Evolutionary conservation across 2,329 filamentous ascomycete species (phyloP), one percentile per base, ranked within the genome.

Genomic region (Ascochyta lentis): DNA sequence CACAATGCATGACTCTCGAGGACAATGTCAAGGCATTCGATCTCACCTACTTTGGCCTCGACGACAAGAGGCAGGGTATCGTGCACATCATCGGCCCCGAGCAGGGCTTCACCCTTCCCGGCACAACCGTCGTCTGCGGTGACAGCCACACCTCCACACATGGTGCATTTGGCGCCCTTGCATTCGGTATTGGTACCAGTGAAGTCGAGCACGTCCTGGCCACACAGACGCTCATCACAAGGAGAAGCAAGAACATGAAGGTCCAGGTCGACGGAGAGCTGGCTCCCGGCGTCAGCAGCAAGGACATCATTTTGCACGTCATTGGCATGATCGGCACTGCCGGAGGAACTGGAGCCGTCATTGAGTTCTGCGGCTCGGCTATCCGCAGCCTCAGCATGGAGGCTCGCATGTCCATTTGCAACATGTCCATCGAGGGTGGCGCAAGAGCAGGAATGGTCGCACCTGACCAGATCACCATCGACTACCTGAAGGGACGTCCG

Each of bases 81-180:
- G 95, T 98, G 55, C 95, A 99, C 80, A 91, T 99, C 70, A 98
- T 99, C 69, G 95, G 95, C 33, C 95, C 95, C 37, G 95, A 99
- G 82, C 95, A 99, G 79, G 95, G 95, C 66, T 99, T 99, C 83
- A 99, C 95, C 53, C 89, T 98, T 34, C 95, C 95, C 38, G 95
- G 92, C 66, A 98, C 95, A 50, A 99, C 95, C 3, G 90, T 98
- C 34, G 95, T 98, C 64, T 98, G 95, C 74, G 95, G 95, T 77
- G 95, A 99, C 84, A 96, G 91, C 72, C 95, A 99, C 77, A 99
- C 95, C 42, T 97, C 94, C 24, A 99, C 95, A 61, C 95, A 99
- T 79, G 95, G 95, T 70, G 95, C 95, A 48, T 99, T 98, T 69
- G 95, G 95, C 65, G 86, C 93, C 67, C 86, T 98, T 60, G 95